phyloP scores from a whole-genome alignment of 1,284 basidiomycete species.

The Gymnopus androsaceus region DNA sequence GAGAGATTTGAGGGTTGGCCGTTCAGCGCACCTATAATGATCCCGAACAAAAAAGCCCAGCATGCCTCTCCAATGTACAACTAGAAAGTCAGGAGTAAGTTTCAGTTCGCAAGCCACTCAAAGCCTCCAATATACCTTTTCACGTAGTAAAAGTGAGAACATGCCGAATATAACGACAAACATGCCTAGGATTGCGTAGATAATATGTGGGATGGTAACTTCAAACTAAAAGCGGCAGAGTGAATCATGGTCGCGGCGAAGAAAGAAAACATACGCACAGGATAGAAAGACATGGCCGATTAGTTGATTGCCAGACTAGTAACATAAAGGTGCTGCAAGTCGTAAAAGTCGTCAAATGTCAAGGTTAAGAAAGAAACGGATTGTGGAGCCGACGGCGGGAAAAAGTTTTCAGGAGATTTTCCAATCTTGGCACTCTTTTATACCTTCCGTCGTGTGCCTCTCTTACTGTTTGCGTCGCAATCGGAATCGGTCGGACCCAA shows the following conservation, averaged over 20 bases:
- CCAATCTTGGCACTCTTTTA: too few species aligned
- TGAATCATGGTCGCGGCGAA: neutral
- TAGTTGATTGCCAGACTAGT: neutral
- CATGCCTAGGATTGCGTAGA: conserved; percentile 83
- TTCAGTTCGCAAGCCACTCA: neutral
- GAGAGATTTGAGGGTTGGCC: neutral
- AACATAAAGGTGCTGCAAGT: neutral
- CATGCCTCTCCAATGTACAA: conserved; percentile 97
- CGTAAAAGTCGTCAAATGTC: conserved; percentile 5
- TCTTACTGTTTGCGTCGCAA: too few species aligned
- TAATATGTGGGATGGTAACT: conserved; percentile 69
- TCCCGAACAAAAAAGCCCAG: conserved; percentile 93
- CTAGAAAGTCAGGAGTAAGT: conserved; percentile 30
- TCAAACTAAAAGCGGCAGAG: conserved; percentile 52
- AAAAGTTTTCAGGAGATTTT: neutral
- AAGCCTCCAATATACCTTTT: conserved; percentile 60
- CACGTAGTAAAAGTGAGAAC: conserved; percentile 92
- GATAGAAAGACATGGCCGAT: conserved; percentile 10
- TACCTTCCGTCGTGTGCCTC: too few species aligned
- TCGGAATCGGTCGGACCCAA: too few species aligned
- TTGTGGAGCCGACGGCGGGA: neutral
- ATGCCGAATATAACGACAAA: conserved; percentile 91
- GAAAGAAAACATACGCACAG: neutral
- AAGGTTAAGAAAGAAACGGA: neutral
- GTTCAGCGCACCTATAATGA: conserved; percentile 74